Percentiles rank a stretch among this genome's conserved stretches.
Evolutionary conservation across 306 rosid genomes (phyloP).

Genomic region (Cucurbita ficifolia): DNA sequence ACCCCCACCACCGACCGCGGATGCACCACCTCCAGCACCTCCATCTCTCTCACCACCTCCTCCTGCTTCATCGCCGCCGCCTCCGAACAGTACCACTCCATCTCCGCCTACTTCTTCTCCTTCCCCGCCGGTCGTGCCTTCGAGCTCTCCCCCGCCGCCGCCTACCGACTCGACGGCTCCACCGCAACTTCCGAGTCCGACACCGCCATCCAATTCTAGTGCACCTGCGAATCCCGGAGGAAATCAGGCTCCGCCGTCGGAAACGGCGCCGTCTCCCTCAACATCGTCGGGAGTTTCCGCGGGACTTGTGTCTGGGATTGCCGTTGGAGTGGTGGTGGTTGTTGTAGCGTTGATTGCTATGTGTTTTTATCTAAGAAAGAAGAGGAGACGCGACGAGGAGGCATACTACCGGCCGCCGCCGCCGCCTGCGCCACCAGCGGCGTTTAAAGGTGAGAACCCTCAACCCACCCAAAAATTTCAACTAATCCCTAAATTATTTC

Average conservation of each 20-base stretch:
- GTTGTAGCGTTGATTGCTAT: slow-evolving; percentile 34
- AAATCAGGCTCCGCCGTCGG: slow-evolving; percentile 23
- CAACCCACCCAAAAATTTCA: not conserved
- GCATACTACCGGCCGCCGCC: slow-evolving; percentile 42
- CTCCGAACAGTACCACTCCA: slow-evolving; percentile 13
- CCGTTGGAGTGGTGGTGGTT: slow-evolving; percentile 48
- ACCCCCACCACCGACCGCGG: not conserved
- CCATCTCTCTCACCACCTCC: slow-evolving; percentile 15
- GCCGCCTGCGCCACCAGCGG: slow-evolving; percentile 28
- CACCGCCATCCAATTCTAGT: slow-evolving; percentile 19
- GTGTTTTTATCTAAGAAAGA: slow-evolving; percentile 60
- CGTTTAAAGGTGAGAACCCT: slow-evolving; percentile 49
- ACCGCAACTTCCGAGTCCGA: slow-evolving; percentile 21
- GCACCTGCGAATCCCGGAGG: slow-evolving; percentile 20
- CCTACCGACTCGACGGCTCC: slow-evolving; percentile 18
- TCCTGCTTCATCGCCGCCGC: slow-evolving; percentile 11
- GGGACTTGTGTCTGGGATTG: slow-evolving; percentile 54
- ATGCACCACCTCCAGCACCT: not conserved
- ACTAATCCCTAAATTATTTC: not conserved
- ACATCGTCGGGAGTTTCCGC: slow-evolving; percentile 27
- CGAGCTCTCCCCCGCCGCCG: slow-evolving; percentile 16
- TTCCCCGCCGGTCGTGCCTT: slow-evolving; percentile 8
- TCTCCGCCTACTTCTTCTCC: slow-evolving; percentile 14
- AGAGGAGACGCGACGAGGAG: slow-evolving; percentile 42
- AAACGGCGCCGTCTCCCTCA: slow-evolving; percentile 14